Evolutionary conservation across 139 green algal species (phyloP), one percentile per base, ranked within the genome.

Genomic region (Picochlorum sp.): DNA sequence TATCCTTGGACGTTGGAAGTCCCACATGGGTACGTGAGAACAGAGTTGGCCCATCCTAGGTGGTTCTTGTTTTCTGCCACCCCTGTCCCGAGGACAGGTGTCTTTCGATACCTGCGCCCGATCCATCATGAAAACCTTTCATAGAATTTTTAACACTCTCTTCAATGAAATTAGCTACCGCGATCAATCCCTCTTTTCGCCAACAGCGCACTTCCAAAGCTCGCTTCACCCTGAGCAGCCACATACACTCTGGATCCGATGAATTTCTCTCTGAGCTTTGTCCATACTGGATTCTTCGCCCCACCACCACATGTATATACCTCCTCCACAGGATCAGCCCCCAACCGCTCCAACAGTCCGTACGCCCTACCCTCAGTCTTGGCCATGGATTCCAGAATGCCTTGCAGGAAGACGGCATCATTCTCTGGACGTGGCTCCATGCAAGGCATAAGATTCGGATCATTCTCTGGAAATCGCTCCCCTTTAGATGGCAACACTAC

Each of bases 391-490:
- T 95, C 88, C 5, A 97, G 63, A 15, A 98, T 74, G 11, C 84
- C 89, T 57, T 92, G 84, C 28, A 95, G 62, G 60, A 93, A 94
- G 5, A 77, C 1, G 0, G 72, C 84, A 62, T 92, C 85, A 34
- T 84, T 73, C 2, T 65, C 70, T 2, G 89, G 89, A 15, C 84
- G 68, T 0, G 90, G 91, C 34, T 66, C 38, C 56, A 96, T 46
- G 6, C 69, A 68, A 1, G 86, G 82, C 44, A 69, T 51, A 58
- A 89, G 49, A 9, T 78, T 20, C 6, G 87, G 80, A 65, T 97
- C 92, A 38, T 84, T 81, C 2, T 96, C 69, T 0, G 90, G 90
- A 64, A 97, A 96, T 13, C 92, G 78, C 79, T 97, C 92, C 4
- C 92, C 91, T 6, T 69, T 45, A 8, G 63, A 44, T 1, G 66